phyloP scores from a whole-genome alignment of 495 filamentous ascomycete genomes.

The Chaetomium fimeti region DNA sequence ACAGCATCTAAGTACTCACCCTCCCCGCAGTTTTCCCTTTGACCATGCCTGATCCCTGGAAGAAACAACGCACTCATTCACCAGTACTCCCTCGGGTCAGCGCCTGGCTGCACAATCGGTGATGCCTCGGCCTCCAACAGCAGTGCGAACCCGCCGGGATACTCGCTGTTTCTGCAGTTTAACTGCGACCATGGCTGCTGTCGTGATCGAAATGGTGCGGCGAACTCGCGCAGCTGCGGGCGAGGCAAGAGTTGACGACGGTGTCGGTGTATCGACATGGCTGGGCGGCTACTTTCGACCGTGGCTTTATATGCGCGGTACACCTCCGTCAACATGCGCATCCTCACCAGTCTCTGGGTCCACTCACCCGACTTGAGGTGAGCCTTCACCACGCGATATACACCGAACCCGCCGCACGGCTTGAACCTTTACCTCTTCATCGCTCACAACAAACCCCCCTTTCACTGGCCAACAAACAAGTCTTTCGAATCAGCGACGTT shows the following conservation, averaged over 20 bases:
- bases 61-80: slow-evolving; percentile 23
- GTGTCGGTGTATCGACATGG: slow-evolving; percentile 11
- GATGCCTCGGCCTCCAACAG: slow-evolving; percentile 20
- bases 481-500: neutral
- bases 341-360: too few species aligned
- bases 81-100: slow-evolving; percentile 2
- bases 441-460: too few species aligned
- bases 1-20: neutral
- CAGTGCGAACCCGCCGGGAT: slow-evolving; percentile 11
- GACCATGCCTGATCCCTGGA: slow-evolving; percentile 28
- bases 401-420: too few species aligned
- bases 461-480: neutral
- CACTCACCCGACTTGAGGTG: neutral
- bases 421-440: neutral
- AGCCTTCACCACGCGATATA: too few species aligned
- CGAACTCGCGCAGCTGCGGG: neutral
- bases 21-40: neutral
- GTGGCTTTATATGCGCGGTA: slow-evolving; percentile 13
- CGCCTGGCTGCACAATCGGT: slow-evolving; percentile 14
- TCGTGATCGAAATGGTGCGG: slow-evolving; percentile 9
- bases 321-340: neutral
- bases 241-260: slow-evolving; percentile 1
- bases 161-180: slow-evolving; percentile 20
- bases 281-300: neutral
- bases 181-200: slow-evolving; percentile 24